phyloP scores from a whole-genome alignment of 1,284 basidiomycete genomes.

The Testicularia cyperi region DNA sequence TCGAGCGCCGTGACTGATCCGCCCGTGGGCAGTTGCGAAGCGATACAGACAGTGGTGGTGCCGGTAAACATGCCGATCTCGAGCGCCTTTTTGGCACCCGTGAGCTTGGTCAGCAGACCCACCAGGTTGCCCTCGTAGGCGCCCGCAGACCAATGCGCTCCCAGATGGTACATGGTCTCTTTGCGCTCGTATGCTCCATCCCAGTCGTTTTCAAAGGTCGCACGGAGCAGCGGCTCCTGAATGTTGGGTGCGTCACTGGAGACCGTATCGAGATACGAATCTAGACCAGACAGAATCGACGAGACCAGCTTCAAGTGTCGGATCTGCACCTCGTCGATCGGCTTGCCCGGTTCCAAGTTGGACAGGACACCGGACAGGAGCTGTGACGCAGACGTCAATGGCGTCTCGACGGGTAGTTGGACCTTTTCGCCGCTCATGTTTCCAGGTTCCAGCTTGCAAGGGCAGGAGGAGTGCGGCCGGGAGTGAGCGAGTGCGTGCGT shows the following conservation, averaged over 20 bases:
- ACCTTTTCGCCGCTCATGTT: slow-evolving; percentile 11
- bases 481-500: background rate
- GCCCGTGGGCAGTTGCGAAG: slow-evolving; percentile 23
- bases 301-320: slow-evolving; percentile 24
- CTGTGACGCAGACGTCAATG: slow-evolving; percentile 26
- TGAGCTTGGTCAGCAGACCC: slow-evolving; percentile 34
- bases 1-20: slow-evolving; percentile 56
- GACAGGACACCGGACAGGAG: slow-evolving; percentile 17
- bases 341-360: slow-evolving; percentile 3
- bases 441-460: too few species aligned
- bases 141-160: slow-evolving; percentile 36
- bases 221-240: slow-evolving; percentile 26
- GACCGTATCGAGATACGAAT: slow-evolving; percentile 37
- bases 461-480: too few species aligned
- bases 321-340: slow-evolving; percentile 5
- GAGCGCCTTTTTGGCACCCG: slow-evolving; percentile 34
- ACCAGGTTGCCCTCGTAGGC: slow-evolving; percentile 46
- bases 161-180: slow-evolving; percentile 29
- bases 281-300: slow-evolving; percentile 23
- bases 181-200: slow-evolving; percentile 17
- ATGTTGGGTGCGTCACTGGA: slow-evolving; percentile 26
- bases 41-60: slow-evolving; percentile 47
- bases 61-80: slow-evolving; percentile 55
- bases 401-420: slow-evolving; percentile 29
- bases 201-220: slow-evolving; percentile 44